Conservation (phyloP, 2,329 filamentous ascomycete genomes). For the Aspergillus neotritici region DNA sequence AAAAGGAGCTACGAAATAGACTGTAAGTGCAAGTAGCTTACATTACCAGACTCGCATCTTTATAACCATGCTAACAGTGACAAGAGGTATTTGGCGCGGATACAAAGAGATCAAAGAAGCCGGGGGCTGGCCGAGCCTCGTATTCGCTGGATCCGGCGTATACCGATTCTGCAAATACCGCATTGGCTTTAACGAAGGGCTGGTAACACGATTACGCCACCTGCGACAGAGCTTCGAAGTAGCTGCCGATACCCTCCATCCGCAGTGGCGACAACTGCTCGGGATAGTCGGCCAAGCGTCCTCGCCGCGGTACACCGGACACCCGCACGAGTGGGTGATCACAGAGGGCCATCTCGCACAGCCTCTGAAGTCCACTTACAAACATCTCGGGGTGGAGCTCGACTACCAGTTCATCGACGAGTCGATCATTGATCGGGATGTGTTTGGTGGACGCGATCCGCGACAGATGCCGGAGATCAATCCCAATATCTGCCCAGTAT, state of each 20-base stretch:
- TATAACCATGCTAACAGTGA: background rate
- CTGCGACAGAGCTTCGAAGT: conserved; percentile 48
- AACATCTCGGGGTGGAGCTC: conserved; percentile 17
- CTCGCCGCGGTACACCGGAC: conserved; percentile 15
- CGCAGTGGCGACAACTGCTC: conserved; percentile 48
- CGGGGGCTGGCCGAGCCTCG: conserved; percentile 51
- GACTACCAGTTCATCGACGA: conserved; percentile 35
- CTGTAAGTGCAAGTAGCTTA: conserved; percentile 13
- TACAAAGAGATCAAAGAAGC: conserved; percentile 55
- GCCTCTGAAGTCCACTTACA: conserved; percentile 18
- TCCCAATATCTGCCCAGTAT: conserved; percentile 40
- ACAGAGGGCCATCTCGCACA: conserved; percentile 7
- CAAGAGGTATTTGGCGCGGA: conserved; percentile 49
- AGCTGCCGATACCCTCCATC: conserved; percentile 50
- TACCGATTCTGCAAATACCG: conserved; percentile 59
- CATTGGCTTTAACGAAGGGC: conserved; percentile 48
- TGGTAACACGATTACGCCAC: conserved; percentile 44
- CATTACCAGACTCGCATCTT: background rate
- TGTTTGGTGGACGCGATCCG: conserved; percentile 48
- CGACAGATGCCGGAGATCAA: conserved; percentile 36
- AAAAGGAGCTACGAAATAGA: conserved; percentile 52
- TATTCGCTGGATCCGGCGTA: conserved; percentile 54
- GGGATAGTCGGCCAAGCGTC: conserved; percentile 17
- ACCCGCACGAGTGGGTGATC: conserved; percentile 24
- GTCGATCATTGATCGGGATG: conserved; percentile 44